These are phyloP conservation scores for Plasmodium inui DNA, from an alignment of 169 alveolate genomes.

Conservation along the genomic window DNA sequence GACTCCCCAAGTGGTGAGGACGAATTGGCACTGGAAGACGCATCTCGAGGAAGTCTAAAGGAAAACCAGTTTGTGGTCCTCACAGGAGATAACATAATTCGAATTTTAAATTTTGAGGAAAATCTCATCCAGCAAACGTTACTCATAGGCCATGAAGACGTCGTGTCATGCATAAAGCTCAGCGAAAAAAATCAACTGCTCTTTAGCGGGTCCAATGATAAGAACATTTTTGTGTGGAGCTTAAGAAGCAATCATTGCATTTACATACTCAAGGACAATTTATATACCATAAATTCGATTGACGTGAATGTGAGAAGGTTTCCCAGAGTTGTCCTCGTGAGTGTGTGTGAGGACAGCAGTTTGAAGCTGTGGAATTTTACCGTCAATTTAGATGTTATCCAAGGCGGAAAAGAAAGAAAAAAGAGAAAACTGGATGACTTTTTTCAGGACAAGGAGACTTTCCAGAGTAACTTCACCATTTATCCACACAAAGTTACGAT, in stretches of 20 bases:
- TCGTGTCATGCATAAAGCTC: constrained; percentile 54
- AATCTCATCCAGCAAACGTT: constrained; percentile 45
- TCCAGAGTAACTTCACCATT: constrained; percentile 49
- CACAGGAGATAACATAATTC: constrained; percentile 64
- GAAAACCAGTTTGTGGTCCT: constrained; percentile 23
- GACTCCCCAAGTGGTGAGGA: background rate
- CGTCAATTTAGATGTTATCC: background rate
- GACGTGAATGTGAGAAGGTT: constrained; percentile 46
- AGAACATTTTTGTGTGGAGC: constrained; percentile 67
- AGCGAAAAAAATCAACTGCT: constrained; percentile 33
- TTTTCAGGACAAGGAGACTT: constrained; percentile 16
- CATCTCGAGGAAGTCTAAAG: background rate
- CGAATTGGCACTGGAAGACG: constrained; percentile 6
- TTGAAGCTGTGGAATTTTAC: constrained; percentile 54
- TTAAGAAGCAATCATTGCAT: constrained; percentile 33
- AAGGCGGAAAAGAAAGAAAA: constrained; percentile 15
- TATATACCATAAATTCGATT: constrained; percentile 67
- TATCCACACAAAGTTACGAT: constrained; percentile 61
- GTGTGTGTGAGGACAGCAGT: constrained; percentile 76
- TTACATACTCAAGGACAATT: constrained; percentile 66
- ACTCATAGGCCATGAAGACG: constrained; percentile 73
- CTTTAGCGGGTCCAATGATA: constrained; percentile 76
- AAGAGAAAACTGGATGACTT: constrained; percentile 49
- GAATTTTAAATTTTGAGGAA: constrained; percentile 51
- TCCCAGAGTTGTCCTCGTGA: constrained; percentile 38